Evolutionary conservation across 179 eudicot species (phyloP), one percentile per base, ranked within the genome.

Genomic region (Drosera spatulata): DNA sequence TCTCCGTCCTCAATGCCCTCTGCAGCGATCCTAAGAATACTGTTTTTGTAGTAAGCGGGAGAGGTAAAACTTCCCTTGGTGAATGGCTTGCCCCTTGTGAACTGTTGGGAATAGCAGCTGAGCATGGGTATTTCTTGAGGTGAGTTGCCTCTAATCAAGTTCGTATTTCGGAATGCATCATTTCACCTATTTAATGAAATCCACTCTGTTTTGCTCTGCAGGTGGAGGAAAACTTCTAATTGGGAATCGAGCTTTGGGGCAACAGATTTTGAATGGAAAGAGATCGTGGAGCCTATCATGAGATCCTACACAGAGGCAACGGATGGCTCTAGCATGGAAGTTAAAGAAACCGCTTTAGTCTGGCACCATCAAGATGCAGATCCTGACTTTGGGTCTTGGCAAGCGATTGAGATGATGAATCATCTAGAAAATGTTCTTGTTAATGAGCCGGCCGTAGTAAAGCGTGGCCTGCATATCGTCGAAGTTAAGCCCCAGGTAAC

Each of bases 361-460:
- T 89, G 97, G 97, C 97, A 89, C 66, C 86, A 87, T 72, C 84
- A 81, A 66, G 85, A 87, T 63, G 95, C 95, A 41, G 97, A 87
- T 57, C 91, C 87, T 6, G 97, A 84, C 60, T 87, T 89, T 48
- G 97, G 97, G 33, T 84, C 95, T 53, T 89, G 91, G 79, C 95
- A 89, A 71, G 87, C 97, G 2, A 87, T 79, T 74, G 97, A 89
- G 61, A 63, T 89, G 50, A 55, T 84, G 76, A 78, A 79, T 73
- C 97, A 89, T 74, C 73, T 90, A 38, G 93, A 87, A 65, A 87
- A 81, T 61, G 95, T 90, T 37, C 81, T 87, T 54, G 87, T 95
- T 22, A 90, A 90, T 72, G 95, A 90, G 69, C 95, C 97, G 11
- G 89, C 82, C 15, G 81, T 78, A 46, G 97, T 87, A 51, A 69